phyloP scores from a whole-genome alignment of 2,329 filamentous ascomycete genomes.

The Colletotrichum cordylinicola region DNA sequence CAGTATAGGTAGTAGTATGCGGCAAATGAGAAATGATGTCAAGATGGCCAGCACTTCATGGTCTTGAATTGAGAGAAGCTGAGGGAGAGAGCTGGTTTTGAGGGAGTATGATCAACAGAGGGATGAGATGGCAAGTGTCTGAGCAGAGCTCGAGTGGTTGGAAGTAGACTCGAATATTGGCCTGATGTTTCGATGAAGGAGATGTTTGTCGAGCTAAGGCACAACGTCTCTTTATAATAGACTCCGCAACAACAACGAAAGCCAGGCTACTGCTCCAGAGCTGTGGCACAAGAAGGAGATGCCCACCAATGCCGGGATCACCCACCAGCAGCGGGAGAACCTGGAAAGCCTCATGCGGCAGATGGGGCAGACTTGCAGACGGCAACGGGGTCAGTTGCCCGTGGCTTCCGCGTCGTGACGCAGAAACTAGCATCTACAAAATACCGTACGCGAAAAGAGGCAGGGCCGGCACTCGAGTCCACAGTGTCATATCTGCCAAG shows the following conservation, averaged over 20 bases:
- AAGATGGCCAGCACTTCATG: background rate
- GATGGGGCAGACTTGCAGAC: constrained; percentile 19
- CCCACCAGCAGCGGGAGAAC: background rate
- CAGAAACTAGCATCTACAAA: constrained; percentile 1
- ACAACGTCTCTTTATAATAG: constrained; percentile 2
- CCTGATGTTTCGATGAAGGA: background rate
- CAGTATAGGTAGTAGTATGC: background rate
- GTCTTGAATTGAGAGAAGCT: background rate
- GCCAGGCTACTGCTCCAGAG: background rate
- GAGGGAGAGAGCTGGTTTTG: background rate
- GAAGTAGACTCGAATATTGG: background rate
- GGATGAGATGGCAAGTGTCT: background rate
- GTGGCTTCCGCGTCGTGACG: constrained; percentile 14
- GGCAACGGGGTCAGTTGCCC: constrained; percentile 3
- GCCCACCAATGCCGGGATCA: background rate
- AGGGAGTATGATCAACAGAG: background rate
- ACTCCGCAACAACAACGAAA: background rate
- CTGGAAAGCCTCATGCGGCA: constrained; percentile 8
- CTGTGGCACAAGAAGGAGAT: background rate
- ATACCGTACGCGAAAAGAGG: background rate
- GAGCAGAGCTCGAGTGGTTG: background rate
- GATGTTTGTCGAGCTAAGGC: background rate
- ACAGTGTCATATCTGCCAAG: background rate
- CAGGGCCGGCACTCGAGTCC: background rate
- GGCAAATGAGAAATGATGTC: background rate